Conservation (phyloP, 306 rosid species). For the Pterocarpus santalinus region DNA sequence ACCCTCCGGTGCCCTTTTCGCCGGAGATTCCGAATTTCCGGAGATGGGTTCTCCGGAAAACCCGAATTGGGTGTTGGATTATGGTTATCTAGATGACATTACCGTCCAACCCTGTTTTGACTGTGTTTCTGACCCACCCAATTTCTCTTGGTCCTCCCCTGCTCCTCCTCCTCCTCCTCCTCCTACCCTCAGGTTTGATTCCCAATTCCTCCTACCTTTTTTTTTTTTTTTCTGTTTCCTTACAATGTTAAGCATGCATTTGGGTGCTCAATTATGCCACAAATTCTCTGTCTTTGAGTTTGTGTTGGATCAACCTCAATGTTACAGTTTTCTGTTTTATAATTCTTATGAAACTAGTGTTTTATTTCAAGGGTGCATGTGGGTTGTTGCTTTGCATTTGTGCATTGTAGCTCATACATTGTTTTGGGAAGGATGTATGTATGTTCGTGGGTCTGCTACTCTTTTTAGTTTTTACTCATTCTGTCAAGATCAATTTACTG, state of each 20-base stretch:
- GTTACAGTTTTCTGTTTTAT: neutral
- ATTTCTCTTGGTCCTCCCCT: conserved; percentile 65
- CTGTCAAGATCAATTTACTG: too few species aligned
- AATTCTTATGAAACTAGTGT: neutral
- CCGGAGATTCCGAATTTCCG: conserved; percentile 47
- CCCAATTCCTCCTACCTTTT: neutral
- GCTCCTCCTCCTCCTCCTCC: conserved; percentile 46
- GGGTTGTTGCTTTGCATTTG: neutral
- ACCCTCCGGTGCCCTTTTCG: neutral
- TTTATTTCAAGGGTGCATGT: neutral
- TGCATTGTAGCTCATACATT: neutral
- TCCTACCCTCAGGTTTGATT: conserved; percentile 47
- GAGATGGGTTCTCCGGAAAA: conserved; percentile 59
- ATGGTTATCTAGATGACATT: conserved; percentile 64
- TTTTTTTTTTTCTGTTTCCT: neutral
- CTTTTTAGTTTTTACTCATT: too few species aligned
- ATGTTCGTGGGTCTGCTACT: too few species aligned
- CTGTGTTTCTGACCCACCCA: conserved; percentile 53
- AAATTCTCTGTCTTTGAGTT: too few species aligned
- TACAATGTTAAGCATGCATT: neutral
- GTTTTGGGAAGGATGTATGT: neutral
- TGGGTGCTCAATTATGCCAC: neutral
- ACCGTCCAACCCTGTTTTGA: conserved; percentile 52
- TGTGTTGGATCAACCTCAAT: neutral
- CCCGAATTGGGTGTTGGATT: conserved; percentile 69